A percentile compares a stretch with the other conserved stretches of the same genome.
phyloP scores from a whole-genome alignment of 805 yeast species.

The Metschnikowia anglica region DNA sequence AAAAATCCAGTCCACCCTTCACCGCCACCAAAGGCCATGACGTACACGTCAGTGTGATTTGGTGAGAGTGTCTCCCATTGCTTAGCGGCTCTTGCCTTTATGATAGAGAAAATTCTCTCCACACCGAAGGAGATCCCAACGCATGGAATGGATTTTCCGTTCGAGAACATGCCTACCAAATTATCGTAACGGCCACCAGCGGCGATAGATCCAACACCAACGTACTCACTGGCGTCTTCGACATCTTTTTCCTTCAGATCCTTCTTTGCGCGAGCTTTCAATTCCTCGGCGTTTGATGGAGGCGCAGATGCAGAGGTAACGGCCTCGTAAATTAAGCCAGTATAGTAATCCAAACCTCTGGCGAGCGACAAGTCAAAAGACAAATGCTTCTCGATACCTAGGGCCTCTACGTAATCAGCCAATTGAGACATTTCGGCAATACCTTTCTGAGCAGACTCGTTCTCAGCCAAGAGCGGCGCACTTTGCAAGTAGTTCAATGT shows the following conservation, averaged over 20 bases:
- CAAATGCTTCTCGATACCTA: slow-evolving; percentile 62
- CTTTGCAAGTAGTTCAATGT: slow-evolving; percentile 53
- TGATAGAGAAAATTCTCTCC: slow-evolving; percentile 87
- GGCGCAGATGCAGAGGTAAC: slow-evolving; percentile 97
- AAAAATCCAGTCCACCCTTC: slow-evolving; percentile 92
- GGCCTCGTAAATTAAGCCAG: slow-evolving; percentile 95
- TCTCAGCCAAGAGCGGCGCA: slow-evolving; percentile 58
- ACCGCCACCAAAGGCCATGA: slow-evolving; percentile 99
- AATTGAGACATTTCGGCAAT: slow-evolving; percentile 73
- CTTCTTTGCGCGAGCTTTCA: slow-evolving; percentile 49
- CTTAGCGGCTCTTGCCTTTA: slow-evolving; percentile 68
- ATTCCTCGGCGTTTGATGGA: slow-evolving; percentile 72
- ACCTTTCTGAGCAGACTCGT: slow-evolving; percentile 78
- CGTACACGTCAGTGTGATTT: slow-evolving; percentile 85
- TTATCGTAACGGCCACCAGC: slow-evolving; percentile 99
- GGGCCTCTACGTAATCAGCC: slow-evolving; percentile 79
- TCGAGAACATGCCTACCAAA: slow-evolving; percentile 94
- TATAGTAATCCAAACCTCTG: slow-evolving; percentile 95
- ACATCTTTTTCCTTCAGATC: slow-evolving; percentile 48
- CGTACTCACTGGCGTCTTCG: slow-evolving; percentile 94
- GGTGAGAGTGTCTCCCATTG: slow-evolving; percentile 68
- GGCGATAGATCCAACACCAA: slow-evolving; percentile 97
- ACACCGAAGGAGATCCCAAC: slow-evolving; percentile 97
- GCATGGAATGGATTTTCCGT: slow-evolving; percentile 92
- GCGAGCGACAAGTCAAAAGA: slow-evolving; percentile 94